Evolutionary conservation across 441 rosid genomes (phyloP), one percentile per base, ranked within the genome.

Genomic region (Cnidoscolus chayamansa): DNA sequence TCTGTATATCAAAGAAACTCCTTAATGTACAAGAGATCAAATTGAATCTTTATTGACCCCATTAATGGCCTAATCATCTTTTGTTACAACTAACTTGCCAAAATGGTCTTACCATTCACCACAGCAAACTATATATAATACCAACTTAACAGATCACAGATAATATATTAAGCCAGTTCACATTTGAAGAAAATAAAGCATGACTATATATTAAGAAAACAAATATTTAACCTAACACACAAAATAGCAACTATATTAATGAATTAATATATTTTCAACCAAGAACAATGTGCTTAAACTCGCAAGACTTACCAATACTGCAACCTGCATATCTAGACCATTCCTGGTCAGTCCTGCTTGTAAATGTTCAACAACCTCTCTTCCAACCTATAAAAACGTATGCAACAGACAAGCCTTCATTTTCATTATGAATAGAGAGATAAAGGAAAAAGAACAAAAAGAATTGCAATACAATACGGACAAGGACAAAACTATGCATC

Each of bases 281-380:
- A 51, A 35, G 48, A 30, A 40, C 10, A 64, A 56, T 31, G 30
- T 72, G 62, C 48, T 59, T 77, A 2, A 10, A 30, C 37, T 40
- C 6, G 45, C 1, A 66, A 71, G 76, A 60, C 87, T 82, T 84
- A 94, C 99, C 89, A 94, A 81, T 47, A 83, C 93, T 0, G 85
- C 80, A 63, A 88, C 90, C 43, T 65, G 87, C 83, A 92, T 81
- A 80, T 87, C 80, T 74, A 94, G 70, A 67, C 92, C 90, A 65
- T 78, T 82, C 79, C 83, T 82, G 75, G 55, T 61, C 74, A 94
- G 47, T 4, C 92, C 93, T 56, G 75, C 82, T 75, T 90, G 93
- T 68, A 94, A 76, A 70, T 77, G 72, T 77, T 78, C 88, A 74
- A 83, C 84, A 62, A 94, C 88, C 57, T 92, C 97, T 77, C 70